Base-by-base conservation (phyloP, 108 stramenopile species). In the Nitzschia inconspicua region DNA sequence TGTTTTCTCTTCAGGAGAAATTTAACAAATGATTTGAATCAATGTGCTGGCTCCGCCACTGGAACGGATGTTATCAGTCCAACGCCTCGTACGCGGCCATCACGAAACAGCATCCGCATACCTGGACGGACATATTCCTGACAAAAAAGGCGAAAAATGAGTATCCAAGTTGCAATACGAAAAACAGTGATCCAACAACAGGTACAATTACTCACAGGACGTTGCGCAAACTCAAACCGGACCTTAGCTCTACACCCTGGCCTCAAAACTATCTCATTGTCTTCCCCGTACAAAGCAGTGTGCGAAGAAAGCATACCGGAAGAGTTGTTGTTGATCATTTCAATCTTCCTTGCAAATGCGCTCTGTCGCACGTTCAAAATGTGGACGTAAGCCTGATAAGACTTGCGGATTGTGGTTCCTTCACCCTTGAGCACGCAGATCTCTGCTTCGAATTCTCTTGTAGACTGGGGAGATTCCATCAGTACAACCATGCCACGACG, bases 391-490 rank as follows among this genome's bases (percentile, higher is more conserved):
- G 86, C 83, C 55, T 93, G 88, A 67, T 93, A 93, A 3, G 80
- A 83, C 28, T 69, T 44, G 25, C 92, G 74, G 18, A 93, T 89
- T 8, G 88, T 93, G 29, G 92, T 89, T 11, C 82, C 83, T 44
- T 88, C 88, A 46, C 92, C 92, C 53, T 87, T 85, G 37, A 93
- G 54, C 2, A 93, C 92, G 52, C 92, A 93, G 62, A 93, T 93
- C 63, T 93, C 92, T 20, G 92, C 88, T 66, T 88, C 92, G 52
- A 93, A 93, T 47, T 87, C 79, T 52, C 72, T 80, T 2, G 92
- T 86, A 8, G 85, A 78, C 5, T 75, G 66, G 4, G 88, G 92
- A 50, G 77, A 65, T 42, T 85, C 86, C 25, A 61, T 60, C 18
- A 90, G 25, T 2, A 93, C 86, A 16, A 93, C 92, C 88, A 89